Percentiles rank a stretch among this genome's conserved stretches.
These are phyloP conservation scores for Yamadazyma diddensiae DNA, from an alignment of 1,139 yeast species.

Conservation along the genomic window DNA sequence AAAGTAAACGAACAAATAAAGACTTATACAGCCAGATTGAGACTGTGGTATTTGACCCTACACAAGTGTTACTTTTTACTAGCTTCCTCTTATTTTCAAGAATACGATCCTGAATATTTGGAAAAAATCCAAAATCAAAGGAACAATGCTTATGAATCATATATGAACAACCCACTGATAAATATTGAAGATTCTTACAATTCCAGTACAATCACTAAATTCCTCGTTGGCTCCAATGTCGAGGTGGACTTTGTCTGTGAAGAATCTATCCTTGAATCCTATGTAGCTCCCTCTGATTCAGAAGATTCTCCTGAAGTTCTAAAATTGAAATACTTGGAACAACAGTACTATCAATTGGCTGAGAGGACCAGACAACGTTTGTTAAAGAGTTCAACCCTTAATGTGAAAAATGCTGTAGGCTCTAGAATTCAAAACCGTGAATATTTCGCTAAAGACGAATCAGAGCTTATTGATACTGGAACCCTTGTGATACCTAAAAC, in stretches of 20 bases:
- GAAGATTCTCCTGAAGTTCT: constrained; percentile 3
- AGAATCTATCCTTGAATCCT: constrained; percentile 3
- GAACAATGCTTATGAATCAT: constrained; percentile 1
- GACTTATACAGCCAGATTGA: constrained; percentile 26
- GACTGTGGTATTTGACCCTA: constrained; percentile 55
- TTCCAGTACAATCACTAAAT: constrained; percentile 2
- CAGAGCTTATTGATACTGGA: constrained; percentile 30
- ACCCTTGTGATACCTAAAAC: constrained; percentile 29
- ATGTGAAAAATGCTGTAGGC: constrained; percentile 26
- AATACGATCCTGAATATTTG: constrained; percentile 44
- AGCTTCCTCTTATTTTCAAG: constrained; percentile 77
- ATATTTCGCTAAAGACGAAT: constrained; percentile 12
- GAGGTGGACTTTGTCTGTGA: constrained; percentile 1
- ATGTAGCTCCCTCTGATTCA: not conserved
- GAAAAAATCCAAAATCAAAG: constrained; percentile 17
- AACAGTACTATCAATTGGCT: constrained; percentile 56
- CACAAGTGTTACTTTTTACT: constrained; percentile 78
- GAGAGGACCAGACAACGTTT: constrained; percentile 57
- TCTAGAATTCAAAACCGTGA: constrained; percentile 27
- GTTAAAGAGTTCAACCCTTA: constrained; percentile 42
- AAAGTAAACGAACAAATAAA: constrained; percentile 25
- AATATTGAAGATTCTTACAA: not conserved
- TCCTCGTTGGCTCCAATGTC: constrained; percentile 2
- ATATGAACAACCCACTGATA: not conserved
- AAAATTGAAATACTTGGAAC: constrained; percentile 21